Base-by-base conservation (phyloP, 306 rosid genomes). In the Prunus davidiana region DNA sequence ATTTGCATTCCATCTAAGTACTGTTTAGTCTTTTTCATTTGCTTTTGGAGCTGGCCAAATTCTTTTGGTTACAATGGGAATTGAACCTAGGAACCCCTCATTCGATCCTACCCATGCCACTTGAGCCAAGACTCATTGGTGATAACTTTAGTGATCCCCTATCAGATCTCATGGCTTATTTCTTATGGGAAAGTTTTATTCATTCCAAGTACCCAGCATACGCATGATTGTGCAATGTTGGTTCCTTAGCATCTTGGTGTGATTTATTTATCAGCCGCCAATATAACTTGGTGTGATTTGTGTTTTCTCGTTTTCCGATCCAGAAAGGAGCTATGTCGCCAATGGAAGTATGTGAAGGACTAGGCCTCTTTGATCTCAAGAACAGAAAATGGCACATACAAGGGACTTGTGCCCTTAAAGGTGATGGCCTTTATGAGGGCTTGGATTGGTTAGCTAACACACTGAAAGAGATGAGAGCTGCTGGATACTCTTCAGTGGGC, bases 311-410 rank as follows among this genome's bases (percentile, higher is more conserved):
- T 62, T 14, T 72, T 12, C 15, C 8, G 45, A 41, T 76, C 52
- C 78, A 94, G 97, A 94, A 83, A 85, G 97, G 98, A 54, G 98
- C 98, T 6, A 94, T 94, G 98, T 68, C 94, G 0, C 91, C 98
- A 10, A 88, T 78, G 98, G 98, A 94, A 94, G 91, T 90, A 78
- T 89, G 98, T 61, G 91, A 94, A 84, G 98, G 98, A 80, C 84
- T 94, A 14, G 97, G 98, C 51, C 93, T 94, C 43, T 90, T 92
- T 49, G 96, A 92, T 81, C 92, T 94, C 55, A 94, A 79, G 87
- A 89, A 92, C 80, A 85, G 98, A 85, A 94, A 92, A 85, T 94
- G 98, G 97, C 98, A 94, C 86, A 89, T 94, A 78, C 98, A 94
- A 79, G 98, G 95, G 74, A 85, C 98, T 24, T 85, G 95, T 73